Evolutionary conservation across 179 eudicot species (phyloP).

Genomic region (Beta macrorhiza): DNA sequence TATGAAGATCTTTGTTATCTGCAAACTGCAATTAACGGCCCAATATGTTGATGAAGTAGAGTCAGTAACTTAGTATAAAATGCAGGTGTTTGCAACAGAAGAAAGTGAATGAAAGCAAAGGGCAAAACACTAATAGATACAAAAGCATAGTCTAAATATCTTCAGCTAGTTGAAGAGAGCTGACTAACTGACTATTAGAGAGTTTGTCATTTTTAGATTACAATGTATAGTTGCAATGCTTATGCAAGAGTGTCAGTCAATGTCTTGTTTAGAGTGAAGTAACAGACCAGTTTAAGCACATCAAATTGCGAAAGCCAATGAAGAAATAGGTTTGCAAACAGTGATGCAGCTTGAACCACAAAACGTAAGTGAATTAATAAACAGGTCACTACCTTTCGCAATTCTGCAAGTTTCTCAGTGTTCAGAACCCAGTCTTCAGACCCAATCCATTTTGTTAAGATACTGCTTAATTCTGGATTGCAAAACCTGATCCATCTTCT

Average conservation of each 20-base stretch:
- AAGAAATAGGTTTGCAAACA: background rate
- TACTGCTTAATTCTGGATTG: constrained; percentile 70
- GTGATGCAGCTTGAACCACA: background rate
- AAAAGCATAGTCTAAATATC: background rate
- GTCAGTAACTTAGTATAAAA: background rate
- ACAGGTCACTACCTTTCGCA: constrained; percentile 49
- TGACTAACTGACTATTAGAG: too few species aligned
- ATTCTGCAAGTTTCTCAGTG: constrained; percentile 70
- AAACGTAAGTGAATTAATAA: background rate
- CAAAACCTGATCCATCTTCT: constrained; percentile 91
- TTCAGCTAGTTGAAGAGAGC: too few species aligned
- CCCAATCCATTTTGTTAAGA: constrained; percentile 81
- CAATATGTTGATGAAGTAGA: background rate
- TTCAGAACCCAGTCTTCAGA: constrained; percentile 78
- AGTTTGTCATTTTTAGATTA: too few species aligned
- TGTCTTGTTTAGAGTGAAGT: background rate
- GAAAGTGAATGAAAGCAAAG: background rate
- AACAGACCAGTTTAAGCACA: background rate
- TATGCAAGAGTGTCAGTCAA: too few species aligned
- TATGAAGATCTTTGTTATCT: constrained; percentile 47
- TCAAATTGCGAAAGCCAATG: background rate
- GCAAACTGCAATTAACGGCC: constrained; percentile 38
- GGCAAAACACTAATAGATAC: background rate
- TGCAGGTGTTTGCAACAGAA: background rate
- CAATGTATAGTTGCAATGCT: too few species aligned